Conservation (phyloP, 345 rosid genomes). For the Carallia pectinifolia region DNA sequence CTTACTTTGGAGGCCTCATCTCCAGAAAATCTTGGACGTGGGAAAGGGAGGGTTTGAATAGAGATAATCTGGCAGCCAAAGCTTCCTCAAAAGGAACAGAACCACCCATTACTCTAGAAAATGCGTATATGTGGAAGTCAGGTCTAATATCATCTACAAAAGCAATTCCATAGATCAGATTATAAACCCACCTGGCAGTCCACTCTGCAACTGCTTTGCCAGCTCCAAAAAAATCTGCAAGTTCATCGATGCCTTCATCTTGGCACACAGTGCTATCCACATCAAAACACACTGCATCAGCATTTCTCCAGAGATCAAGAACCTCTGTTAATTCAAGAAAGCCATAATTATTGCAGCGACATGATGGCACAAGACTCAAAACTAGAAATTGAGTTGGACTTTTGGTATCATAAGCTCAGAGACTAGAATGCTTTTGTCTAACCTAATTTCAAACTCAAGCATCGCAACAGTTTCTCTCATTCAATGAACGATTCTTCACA, state of each 20-base stretch:
- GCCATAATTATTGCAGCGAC: constrained; percentile 9
- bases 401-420: too few species aligned
- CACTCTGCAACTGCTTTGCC: constrained; percentile 95
- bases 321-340: constrained; percentile 44
- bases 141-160: not conserved
- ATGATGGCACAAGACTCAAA: too few species aligned
- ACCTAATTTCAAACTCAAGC: not conserved
- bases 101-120: constrained; percentile 85
- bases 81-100: constrained; percentile 96
- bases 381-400: too few species aligned
- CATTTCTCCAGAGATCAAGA: constrained; percentile 71
- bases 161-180: not conserved
- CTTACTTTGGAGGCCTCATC: constrained; percentile 77
- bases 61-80: constrained; percentile 77
- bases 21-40: constrained; percentile 76
- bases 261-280: constrained; percentile 96
- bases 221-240: constrained; percentile 97
- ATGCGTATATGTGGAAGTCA: constrained; percentile 6
- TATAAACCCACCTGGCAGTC: constrained; percentile 72
- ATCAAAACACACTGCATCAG: constrained; percentile 87
- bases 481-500: not conserved
- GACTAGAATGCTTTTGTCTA: too few species aligned
- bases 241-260: constrained; percentile 96
- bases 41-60: constrained; percentile 76
- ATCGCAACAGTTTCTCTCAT: not conserved